phyloP scores from a whole-genome alignment of 108 stramenopile species.

The Cyclotella distinguenda region DNA sequence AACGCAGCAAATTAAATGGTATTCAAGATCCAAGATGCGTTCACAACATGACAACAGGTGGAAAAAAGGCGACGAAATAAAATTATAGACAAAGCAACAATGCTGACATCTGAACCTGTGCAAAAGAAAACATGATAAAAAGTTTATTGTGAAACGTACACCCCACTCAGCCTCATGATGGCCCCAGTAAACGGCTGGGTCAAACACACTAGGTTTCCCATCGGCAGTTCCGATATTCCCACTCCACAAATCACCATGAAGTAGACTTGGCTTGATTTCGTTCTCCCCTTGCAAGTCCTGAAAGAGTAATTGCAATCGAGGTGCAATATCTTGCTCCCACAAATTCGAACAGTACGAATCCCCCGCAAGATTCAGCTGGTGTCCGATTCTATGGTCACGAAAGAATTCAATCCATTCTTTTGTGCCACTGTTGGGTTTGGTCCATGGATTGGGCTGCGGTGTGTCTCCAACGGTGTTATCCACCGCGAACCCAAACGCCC shows the following conservation, averaged over 20 bases:
- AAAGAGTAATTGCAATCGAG: conserved; percentile 45
- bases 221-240: conserved; percentile 58
- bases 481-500: conserved; percentile 54
- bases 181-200: conserved; percentile 57
- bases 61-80: background rate
- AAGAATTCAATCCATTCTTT: conserved; percentile 53
- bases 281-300: conserved; percentile 38
- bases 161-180: conserved; percentile 60
- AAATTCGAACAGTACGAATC: conserved; percentile 48
- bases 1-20: no score
- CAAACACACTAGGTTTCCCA: conserved; percentile 51
- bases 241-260: conserved; percentile 63
- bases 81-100: conserved; percentile 1
- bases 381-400: conserved; percentile 41
- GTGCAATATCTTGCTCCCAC: conserved; percentile 39
- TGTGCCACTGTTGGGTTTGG: conserved; percentile 45
- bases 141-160: conserved; percentile 17
- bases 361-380: conserved; percentile 48
- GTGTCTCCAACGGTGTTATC: conserved; percentile 66
- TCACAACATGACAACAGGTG: conserved; percentile 45
- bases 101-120: no score
- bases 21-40: no score
- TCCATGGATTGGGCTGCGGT: conserved; percentile 58
- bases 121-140: background rate
- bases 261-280: conserved; percentile 47